Percentiles rank a stretch among this genome's conserved stretches.
Evolutionary conservation across 768 basidiomycete genomes (phyloP).

Genomic region (Russula earlei): DNA sequence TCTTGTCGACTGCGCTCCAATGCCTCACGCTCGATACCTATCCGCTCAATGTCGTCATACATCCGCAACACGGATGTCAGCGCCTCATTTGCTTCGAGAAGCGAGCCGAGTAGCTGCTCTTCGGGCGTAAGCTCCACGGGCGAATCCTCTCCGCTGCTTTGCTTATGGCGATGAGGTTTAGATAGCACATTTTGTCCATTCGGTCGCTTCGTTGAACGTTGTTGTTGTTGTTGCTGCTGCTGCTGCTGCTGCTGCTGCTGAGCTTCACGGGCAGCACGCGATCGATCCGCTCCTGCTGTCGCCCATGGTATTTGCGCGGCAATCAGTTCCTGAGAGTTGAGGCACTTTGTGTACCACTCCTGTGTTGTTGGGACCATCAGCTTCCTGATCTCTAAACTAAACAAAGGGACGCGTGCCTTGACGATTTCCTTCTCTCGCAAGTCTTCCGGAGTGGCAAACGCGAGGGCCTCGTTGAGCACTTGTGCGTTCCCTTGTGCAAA

Average conservation of each 20-base stretch:
- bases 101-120: slow-evolving; percentile 61
- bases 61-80: slow-evolving; percentile 58
- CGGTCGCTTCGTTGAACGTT: slow-evolving; percentile 10
- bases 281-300: slow-evolving; percentile 66
- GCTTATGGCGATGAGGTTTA: slow-evolving; percentile 2
- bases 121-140: slow-evolving; percentile 51
- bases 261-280: slow-evolving; percentile 31
- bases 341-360: slow-evolving; percentile 80
- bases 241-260: slow-evolving; percentile 12
- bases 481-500: slow-evolving; percentile 76
- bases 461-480: slow-evolving; percentile 61
- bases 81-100: slow-evolving; percentile 67
- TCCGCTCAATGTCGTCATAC: slow-evolving; percentile 68
- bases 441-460: slow-evolving; percentile 61
- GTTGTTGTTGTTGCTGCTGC: slow-evolving; percentile 14
- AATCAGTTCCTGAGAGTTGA: slow-evolving; percentile 75
- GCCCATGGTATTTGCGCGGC: slow-evolving; percentile 90
- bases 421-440: slow-evolving; percentile 55
- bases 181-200: background rate
- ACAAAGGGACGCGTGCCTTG: slow-evolving; percentile 37
- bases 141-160: slow-evolving; percentile 17
- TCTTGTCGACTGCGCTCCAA: slow-evolving; percentile 67
- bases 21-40: slow-evolving; percentile 50
- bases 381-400: background rate
- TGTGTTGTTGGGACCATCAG: slow-evolving; percentile 26